Conservation (phyloP, 768 basidiomycete genomes). For the Amanita brunnescens region DNA sequence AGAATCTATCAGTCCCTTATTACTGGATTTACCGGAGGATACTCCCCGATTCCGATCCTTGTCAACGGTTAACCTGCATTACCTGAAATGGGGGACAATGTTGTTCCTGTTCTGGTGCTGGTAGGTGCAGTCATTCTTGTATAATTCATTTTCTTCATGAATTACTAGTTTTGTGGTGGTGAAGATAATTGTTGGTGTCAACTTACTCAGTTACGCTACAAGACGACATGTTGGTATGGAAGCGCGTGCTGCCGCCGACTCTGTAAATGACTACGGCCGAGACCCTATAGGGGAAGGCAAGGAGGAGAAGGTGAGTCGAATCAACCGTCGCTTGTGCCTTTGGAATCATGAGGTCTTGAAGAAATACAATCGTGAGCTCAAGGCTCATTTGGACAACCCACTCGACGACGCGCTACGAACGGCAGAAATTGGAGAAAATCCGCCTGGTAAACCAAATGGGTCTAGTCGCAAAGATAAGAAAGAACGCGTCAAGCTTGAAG, state of each 20-base stretch:
- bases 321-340: neutral
- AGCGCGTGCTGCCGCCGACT: constrained; percentile 62
- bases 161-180: constrained; percentile 64
- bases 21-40: constrained; percentile 28
- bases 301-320: constrained; percentile 62
- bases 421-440: constrained; percentile 68
- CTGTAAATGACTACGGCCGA: constrained; percentile 81
- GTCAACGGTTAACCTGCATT: constrained; percentile 42
- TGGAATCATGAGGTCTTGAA: constrained; percentile 16
- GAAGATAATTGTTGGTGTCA: constrained; percentile 89
- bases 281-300: constrained; percentile 85
- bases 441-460: constrained; percentile 30
- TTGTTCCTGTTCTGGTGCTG: constrained; percentile 76
- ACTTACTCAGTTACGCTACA: constrained; percentile 78
- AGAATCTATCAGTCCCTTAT: constrained; percentile 57
- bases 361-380: constrained; percentile 80
- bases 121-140: constrained; percentile 35
- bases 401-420: constrained; percentile 59
- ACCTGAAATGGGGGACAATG: constrained; percentile 57
- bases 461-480: constrained; percentile 27
- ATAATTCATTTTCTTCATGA: neutral
- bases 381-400: constrained; percentile 56
- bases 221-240: constrained; percentile 71
- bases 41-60: constrained; percentile 22
- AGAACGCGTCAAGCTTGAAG: constrained; percentile 62